Base-by-base conservation (phyloP, 2,329 filamentous ascomycete genomes). In the Trichoderma lentiforme region DNA sequence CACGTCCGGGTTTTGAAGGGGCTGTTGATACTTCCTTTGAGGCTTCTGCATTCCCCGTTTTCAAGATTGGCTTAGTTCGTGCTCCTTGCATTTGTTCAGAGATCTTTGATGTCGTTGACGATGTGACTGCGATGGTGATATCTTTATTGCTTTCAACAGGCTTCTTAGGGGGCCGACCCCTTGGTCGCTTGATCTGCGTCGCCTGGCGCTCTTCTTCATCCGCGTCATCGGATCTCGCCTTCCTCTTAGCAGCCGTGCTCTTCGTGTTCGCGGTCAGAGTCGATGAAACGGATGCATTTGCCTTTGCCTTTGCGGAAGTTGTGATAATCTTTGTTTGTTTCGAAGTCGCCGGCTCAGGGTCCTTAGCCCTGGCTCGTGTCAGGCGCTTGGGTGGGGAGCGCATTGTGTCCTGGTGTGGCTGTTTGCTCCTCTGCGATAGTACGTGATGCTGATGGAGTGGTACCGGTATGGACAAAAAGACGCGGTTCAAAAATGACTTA, bases 311-410 rank as follows among this genome's bases (percentile, higher is more conserved):
- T 36, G 86, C 82, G 15, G 85, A 82, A 71, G 86, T 82, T 75
- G 86, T 86, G 73, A 85, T 81, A 73, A 85, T 82, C 73, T 81
- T 86, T 72, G 84, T 82, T 2, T 82, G 81, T 75, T 84, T 82
- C 12, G 76, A 76, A 47, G 79, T 77, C 56, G 79, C 77, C 6
- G 62, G 24, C 71, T 84, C 81, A 68, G 75, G 77, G 39, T 79
- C 78, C 77, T 82, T 85, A 57, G 83, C 83, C 72, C 84, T 80
- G 60, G 84, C 81, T 66, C 88, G 86, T 73, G 88, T 90, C 77
- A 89, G 84, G 74, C 88, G 86, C 81, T 89, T 89, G 43, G 88
- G 88, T 66, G 88, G 87, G 72, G 86, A 89, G 74, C 87, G 86
- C 87, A 90, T 77, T 15, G 56, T 32, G 56, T 62, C 39, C 15